A percentile compares a stretch with the other conserved stretches of the same genome.
phyloP scores from a whole-genome alignment of 495 filamentous ascomycete genomes.

The Lophiotrema nucula region DNA sequence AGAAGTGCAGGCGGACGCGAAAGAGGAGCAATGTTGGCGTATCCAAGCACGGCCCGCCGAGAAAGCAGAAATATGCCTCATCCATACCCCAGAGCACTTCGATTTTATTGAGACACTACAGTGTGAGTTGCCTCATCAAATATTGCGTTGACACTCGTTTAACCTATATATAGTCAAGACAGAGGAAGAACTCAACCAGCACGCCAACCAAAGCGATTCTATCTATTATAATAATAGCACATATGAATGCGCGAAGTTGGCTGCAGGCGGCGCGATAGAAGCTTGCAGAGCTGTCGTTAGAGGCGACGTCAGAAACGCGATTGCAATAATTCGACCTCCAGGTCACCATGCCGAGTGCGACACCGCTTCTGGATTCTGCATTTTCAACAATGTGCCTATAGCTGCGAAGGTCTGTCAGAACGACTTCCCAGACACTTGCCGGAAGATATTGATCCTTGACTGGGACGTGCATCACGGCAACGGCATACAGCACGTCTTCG shows the following conservation, averaged over 20 bases:
- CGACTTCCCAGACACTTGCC: slow-evolving; percentile 70
- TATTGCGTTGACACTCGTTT: neutral
- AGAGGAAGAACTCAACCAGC: slow-evolving; percentile 61
- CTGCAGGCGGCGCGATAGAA: slow-evolving; percentile 93
- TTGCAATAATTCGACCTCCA: slow-evolving; percentile 90
- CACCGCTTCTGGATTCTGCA: slow-evolving; percentile 85
- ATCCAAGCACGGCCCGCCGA: slow-evolving; percentile 75
- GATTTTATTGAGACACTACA: slow-evolving; percentile 67
- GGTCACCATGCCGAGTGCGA: slow-evolving; percentile 92
- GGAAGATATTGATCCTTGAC: slow-evolving; percentile 89
- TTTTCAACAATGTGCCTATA: slow-evolving; percentile 96
- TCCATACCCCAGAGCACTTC: slow-evolving; percentile 74
- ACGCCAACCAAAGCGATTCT: slow-evolving; percentile 71
- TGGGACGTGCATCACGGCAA: slow-evolving; percentile 93
- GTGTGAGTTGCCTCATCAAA: slow-evolving; percentile 43
- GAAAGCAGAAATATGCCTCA: slow-evolving; percentile 69
- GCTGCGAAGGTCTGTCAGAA: slow-evolving; percentile 79
- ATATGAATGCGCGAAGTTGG: slow-evolving; percentile 74
- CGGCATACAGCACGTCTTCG: slow-evolving; percentile 94
- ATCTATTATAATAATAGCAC: slow-evolving; percentile 86
- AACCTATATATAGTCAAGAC: slow-evolving; percentile 44
- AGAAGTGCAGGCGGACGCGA: slow-evolving; percentile 45
- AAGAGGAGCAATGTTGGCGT: slow-evolving; percentile 65
- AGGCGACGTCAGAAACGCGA: slow-evolving; percentile 83
- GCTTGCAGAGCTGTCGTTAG: slow-evolving; percentile 80